Base-by-base conservation (phyloP, 2,329 filamentous ascomycete genomes). In the Ascocoryne sarcoides region DNA sequence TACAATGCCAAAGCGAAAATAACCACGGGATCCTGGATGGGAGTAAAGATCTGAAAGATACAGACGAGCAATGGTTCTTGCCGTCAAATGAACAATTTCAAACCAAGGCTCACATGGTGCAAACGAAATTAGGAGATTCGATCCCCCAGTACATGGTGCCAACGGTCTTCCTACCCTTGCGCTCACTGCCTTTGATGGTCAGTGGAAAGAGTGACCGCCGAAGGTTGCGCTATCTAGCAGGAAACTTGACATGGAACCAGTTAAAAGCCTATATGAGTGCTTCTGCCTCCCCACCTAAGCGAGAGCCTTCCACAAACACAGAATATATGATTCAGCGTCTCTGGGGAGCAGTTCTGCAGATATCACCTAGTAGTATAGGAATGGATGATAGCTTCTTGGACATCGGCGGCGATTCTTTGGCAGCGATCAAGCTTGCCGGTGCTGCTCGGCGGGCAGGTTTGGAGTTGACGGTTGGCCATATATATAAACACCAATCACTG, bases 101-200 rank as follows among this genome's bases (percentile, higher is more conserved):
- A n/a, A n/a, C n/a, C n/a, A n/a, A n/a, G n/a, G n/a, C n/a, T n/a
- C n/a, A n/a, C n/a, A n/a, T n/a, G n/a, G n/a, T n/a, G n/a, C n/a
- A n/a, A n/a, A n/a, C n/a, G n/a, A n/a, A n/a, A n/a, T 17, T 32
- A 9, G 15, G 30, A 23, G 36, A 20, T 17, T 21, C 19, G 7
- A 14, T 38, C 2, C 60, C 62, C 0, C 40, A 45, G 0, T 63
- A 62, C 43, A 65, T 65, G 62, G 48, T 64, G 0, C 62, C 62
- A 0, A 53, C 50, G 3, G 40, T 55, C 4, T 63, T 53, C 46
- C 18, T 64, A 5, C 47, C 50, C 1, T 41, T 62, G 3, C 37
- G 48, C 32, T 33, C 38, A 5, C 45, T 62, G 5, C 60, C 61
- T 0, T 26, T 57, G 10, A 36, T 54, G n/a, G 42, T 49, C 1